Conservation (phyloP, 179 eudicot species). For the Kewa caespitosa region DNA sequence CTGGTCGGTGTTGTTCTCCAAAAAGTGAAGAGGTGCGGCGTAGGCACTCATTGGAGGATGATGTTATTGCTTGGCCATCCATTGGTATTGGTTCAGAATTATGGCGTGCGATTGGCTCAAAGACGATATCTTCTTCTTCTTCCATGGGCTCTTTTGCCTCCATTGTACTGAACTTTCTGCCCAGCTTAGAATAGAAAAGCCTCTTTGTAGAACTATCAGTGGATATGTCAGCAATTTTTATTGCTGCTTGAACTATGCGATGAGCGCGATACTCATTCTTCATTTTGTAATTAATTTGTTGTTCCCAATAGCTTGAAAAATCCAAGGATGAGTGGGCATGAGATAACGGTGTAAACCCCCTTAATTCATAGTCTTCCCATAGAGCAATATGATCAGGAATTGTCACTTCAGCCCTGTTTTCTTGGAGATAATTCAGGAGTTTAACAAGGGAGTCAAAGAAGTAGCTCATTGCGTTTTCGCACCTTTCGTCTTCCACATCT, state of each 20-base stretch:
- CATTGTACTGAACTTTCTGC: constrained; percentile 33
- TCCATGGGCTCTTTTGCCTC: constrained; percentile 34
- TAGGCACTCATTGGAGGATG: constrained; percentile 50
- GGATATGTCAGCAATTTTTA: constrained; percentile 36
- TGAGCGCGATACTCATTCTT: constrained; percentile 43
- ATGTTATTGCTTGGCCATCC: constrained; percentile 18
- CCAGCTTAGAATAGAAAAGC: constrained; percentile 41
- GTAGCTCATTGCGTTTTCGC: constrained; percentile 47
- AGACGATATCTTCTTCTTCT: constrained; percentile 89
- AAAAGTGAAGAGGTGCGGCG: constrained; percentile 74
- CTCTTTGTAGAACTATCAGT: constrained; percentile 29
- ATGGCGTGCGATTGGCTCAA: constrained; percentile 71
- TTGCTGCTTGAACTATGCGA: constrained; percentile 63
- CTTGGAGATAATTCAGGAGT: constrained; percentile 53
- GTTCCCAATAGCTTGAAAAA: constrained; percentile 42
- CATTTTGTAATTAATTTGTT: constrained; percentile 31
- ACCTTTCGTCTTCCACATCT: constrained; percentile 45
- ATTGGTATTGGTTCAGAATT: constrained; percentile 67
- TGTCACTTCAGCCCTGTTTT: constrained; percentile 22
- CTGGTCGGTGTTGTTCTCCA: constrained; percentile 41
- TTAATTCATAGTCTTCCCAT: constrained; percentile 92
- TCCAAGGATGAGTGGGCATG: constrained; percentile 40
- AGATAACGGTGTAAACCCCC: constrained; percentile 65
- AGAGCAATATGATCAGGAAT: constrained; percentile 42
- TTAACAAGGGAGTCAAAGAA: constrained; percentile 58